Base-by-base conservation (phyloP, 495 filamentous ascomycete genomes). In the Penicillium silybi region DNA sequence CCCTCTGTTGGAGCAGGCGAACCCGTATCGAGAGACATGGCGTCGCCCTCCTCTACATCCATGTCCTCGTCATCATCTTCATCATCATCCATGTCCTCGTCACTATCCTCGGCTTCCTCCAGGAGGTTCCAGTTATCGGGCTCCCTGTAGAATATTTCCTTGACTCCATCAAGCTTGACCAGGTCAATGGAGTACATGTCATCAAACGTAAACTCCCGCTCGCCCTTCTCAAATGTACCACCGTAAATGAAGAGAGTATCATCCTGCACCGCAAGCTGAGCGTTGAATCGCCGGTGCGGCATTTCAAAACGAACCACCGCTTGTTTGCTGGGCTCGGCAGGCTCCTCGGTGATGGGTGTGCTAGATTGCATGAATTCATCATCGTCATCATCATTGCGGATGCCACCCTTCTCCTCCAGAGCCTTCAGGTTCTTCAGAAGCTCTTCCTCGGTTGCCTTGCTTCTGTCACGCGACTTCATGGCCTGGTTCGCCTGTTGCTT, bases 191-290 rank as follows among this genome's bases (percentile, higher is more conserved):
- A 86, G 64, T 89, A 92, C 77, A 97, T 76, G 59, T 97, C 92
- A 64, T 96, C 90, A 69, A 95, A 95, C 1, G 88, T 96, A 60
- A 87, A 96, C 65, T 98, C 93, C 16, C 87, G 81, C 61, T 97
- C 93, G 18, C 88, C 92, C 68, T 92, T 91, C 62, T 98, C 93
- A 59, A 88, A 96, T 0, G 90, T 98, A 13, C 93, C 93, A 17
- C 93, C 91, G 61, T 92, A 96, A 20, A 96, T 87, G 62, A 93
- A 98, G 0, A 97, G 75, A 13, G 87, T 80, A 69, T 98, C 93
- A 47, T 90, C 89, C 69, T 96, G 90, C 8, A 97, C 89, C 1
- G 93, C 81, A 35, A 98, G 70, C 54, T 90, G 87, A 3, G 88
- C 86, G 56, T 97, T 96, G 69, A 97, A 97, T 39, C 93, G 76